Evolutionary conservation across 2,329 filamentous ascomycete genomes (phyloP).

Genomic region (Claviceps pazoutovae): DNA sequence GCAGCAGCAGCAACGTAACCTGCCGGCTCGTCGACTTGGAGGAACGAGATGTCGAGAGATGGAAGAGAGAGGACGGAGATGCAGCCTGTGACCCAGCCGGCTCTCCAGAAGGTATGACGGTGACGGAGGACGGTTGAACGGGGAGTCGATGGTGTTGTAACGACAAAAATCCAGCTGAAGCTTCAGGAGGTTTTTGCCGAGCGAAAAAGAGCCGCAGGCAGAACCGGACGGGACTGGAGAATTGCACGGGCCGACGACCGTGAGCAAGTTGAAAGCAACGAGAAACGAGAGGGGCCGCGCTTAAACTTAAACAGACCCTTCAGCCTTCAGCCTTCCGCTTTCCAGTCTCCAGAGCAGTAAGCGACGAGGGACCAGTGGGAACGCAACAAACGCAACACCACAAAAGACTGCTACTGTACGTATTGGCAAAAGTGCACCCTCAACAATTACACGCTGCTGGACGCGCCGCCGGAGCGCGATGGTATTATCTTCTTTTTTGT

Average conservation of each 20-base stretch:
- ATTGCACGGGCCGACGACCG: constrained; percentile 8
- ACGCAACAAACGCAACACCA: too few relatives aligned
- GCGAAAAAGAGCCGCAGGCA: constrained; percentile 10
- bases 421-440: too few relatives aligned
- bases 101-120: constrained; percentile 12
- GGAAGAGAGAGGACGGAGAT: constrained; percentile 14
- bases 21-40: constrained; percentile 7
- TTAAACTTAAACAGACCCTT: neutral
- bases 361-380: too few relatives aligned
- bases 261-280: neutral
- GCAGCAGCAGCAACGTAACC: constrained; percentile 6
- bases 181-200: constrained; percentile 17
- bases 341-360: too few relatives aligned
- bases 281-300: neutral
- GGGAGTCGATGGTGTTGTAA: constrained; percentile 11
- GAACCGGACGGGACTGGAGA: constrained; percentile 10
- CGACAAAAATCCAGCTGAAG: constrained; percentile 8
- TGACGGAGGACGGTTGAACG: constrained; percentile 8
- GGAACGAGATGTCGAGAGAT: constrained; percentile 9
- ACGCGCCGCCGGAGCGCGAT: too few relatives aligned
- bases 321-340: too few relatives aligned
- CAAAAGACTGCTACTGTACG: too few relatives aligned
- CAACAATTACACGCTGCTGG: too few relatives aligned
- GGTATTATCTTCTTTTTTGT: too few relatives aligned
- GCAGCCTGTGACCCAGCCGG: constrained; percentile 25